Evolutionary conservation across 305 asterid species (phyloP).

Genomic region (Solanum hybrid): DNA sequence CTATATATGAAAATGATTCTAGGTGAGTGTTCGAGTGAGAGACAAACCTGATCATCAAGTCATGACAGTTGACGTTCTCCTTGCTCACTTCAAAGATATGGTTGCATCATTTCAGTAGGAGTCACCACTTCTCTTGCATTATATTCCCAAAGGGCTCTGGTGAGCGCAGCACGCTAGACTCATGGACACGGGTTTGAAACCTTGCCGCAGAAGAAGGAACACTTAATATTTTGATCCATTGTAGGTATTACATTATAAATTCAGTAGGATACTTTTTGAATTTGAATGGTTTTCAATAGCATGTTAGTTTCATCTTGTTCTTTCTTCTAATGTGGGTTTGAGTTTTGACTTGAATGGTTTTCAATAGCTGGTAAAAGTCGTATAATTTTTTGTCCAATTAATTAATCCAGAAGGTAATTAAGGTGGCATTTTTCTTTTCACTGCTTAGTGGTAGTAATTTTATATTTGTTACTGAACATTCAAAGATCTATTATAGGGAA

Average conservation of each 20-base stretch:
- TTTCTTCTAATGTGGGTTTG: not conserved
- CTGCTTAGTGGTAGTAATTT: too few species aligned
- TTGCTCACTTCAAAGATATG: constrained; percentile 18
- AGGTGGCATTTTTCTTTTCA: too few species aligned
- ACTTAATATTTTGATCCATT: not conserved
- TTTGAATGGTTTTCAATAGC: not conserved
- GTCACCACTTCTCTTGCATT: not conserved
- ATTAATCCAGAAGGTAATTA: not conserved
- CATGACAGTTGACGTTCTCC: constrained; percentile 19
- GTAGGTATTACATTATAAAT: not conserved
- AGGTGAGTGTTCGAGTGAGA: constrained; percentile 35
- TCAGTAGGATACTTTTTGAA: not conserved
- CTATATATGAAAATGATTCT: not conserved
- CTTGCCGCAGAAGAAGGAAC: not conserved
- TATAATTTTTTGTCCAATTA: not conserved
- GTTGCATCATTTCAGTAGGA: constrained; percentile 21
- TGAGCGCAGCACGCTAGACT: not conserved
- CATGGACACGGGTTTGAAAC: not conserved
- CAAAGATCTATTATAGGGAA: too few species aligned
- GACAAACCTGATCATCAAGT: constrained; percentile 20
- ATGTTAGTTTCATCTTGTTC: not conserved
- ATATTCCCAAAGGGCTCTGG: not conserved
- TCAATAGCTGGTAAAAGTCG: not conserved
- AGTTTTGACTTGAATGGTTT: not conserved
- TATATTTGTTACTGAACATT: too few species aligned